phyloP scores from a whole-genome alignment of 768 basidiomycete species.

The Erythrobasidium yunnanense region DNA sequence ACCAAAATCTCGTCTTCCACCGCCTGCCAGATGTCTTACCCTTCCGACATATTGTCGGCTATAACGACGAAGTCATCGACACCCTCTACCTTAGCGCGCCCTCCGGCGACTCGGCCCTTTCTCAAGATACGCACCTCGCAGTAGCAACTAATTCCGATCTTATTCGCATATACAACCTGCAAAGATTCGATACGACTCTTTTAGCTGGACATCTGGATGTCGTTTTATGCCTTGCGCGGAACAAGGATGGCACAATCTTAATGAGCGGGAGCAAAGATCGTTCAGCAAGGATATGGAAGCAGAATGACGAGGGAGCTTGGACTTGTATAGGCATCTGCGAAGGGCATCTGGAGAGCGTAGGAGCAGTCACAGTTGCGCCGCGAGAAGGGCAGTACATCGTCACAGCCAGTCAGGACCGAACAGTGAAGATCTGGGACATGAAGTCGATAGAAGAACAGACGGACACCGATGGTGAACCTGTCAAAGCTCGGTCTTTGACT shows the following conservation, averaged over 20 bases:
- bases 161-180: constrained; percentile 73
- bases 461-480: constrained; percentile 36
- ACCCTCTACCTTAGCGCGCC: constrained; percentile 59
- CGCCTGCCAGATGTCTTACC: constrained; percentile 55
- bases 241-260: constrained; percentile 58
- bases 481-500: constrained; percentile 49
- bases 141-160: constrained; percentile 96
- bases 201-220: constrained; percentile 83
- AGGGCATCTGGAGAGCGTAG: constrained; percentile 88
- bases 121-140: constrained; percentile 62
- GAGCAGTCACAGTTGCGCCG: constrained; percentile 74
- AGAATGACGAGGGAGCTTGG: constrained; percentile 44
- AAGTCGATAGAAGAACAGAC: constrained; percentile 40
- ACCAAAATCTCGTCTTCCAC: constrained; percentile 92
- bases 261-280: constrained; percentile 86
- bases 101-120: constrained; percentile 32
- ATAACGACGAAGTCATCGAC: constrained; percentile 96
- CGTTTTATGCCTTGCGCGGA: constrained; percentile 70
- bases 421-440: constrained; percentile 99
- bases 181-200: constrained; percentile 68
- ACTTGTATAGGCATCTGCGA: constrained; percentile 74
- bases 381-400: constrained; percentile 58
- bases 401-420: constrained; percentile 91
- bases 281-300: constrained; percentile 73
- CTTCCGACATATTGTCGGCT: constrained; percentile 82